Base-by-base conservation (phyloP, 2,329 filamentous ascomycete genomes). In the Alternaria angustiovoidea region DNA sequence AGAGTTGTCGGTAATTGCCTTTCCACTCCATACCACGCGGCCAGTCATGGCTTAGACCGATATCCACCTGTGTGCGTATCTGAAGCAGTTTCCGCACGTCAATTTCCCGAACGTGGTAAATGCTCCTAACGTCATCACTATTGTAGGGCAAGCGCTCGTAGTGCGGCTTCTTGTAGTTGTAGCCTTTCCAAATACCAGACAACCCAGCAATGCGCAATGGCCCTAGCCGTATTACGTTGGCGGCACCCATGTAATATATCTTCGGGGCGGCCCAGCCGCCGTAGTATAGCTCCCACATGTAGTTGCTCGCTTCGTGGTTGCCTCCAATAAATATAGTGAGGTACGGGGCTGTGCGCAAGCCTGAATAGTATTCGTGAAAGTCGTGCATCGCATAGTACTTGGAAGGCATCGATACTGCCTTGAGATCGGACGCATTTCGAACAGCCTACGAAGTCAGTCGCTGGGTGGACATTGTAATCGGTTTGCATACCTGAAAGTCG, bases 241-340 rank as follows among this genome's bases (percentile, higher is more conserved):
- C 93, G 34, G 93, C 92, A 49, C 95, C 95, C 77, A 98, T 86
- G 80, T 97, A 99, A 83, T 97, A 99, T 65, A 99, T 98, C 68
- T 95, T 96, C 8, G 93, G 93, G 7, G 94, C 94, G 6, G 93
- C 95, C 95, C 95, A 99, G 51, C 95, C 95, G 52, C 95, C 95
- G 75, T 98, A 96, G 81, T 92, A 96, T 0, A 99, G 86, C 80
- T 99, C 95, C 83, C 89, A 95, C 5, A 97, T 83, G 78, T 98
- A 89, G 51, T 91, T 93, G 72, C 91, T 91, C 0, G 95, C 94
- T 81, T 99, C 95, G 73, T 99, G 95, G 75, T 99, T 99, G 2
- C 95, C 95, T 43, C 90, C 94, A 51, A 97, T 89, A 80, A 98
- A 98, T 44, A 98, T 83, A 16, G 95, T 99, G 46, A 96, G 84